Conservation (phyloP, 2,329 filamentous ascomycete genomes). For the Exophiala sideris region DNA sequence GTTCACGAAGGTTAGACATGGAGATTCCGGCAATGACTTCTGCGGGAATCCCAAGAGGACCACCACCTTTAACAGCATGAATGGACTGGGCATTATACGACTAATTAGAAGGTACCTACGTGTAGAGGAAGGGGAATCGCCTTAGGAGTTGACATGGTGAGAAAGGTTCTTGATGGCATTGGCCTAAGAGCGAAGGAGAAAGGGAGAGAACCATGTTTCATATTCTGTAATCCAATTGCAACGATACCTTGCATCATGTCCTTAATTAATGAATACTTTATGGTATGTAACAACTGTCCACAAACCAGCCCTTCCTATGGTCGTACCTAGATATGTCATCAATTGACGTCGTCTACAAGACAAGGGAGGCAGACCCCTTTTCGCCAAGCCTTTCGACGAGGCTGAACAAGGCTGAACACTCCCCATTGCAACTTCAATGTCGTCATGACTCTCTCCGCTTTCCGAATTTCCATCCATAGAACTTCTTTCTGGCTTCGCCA, state of each 20-base stretch:
- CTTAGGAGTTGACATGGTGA: constrained; percentile 2
- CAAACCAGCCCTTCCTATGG: too few relatives aligned
- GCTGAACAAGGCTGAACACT: too few relatives aligned
- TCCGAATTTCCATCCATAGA: neutral
- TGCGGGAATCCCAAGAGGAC: neutral
- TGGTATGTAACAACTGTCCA: too few relatives aligned
- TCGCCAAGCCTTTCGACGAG: too few relatives aligned
- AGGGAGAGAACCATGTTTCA: too few relatives aligned
- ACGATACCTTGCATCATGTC: too few relatives aligned
- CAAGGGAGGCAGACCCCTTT: too few relatives aligned
- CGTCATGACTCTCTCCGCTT: constrained; percentile 3
- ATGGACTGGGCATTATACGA: constrained; percentile 5
- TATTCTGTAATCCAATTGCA: too few relatives aligned
- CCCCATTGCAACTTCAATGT: neutral
- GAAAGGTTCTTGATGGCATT: neutral
- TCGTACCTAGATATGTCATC: too few relatives aligned
- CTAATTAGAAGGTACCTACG: constrained; percentile 10
- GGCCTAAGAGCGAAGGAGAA: too few relatives aligned
- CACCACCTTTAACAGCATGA: neutral
- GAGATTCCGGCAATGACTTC: constrained; percentile 1
- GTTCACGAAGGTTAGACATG: constrained; percentile 8
- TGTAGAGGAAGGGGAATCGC: constrained; percentile 12
- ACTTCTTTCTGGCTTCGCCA: neutral
- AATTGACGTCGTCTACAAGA: too few relatives aligned
- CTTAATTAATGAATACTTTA: too few relatives aligned